These are phyloP conservation scores for Psilocybe tampanensis DNA, from an alignment of 768 basidiomycete genomes.

Conservation along the genomic window DNA sequence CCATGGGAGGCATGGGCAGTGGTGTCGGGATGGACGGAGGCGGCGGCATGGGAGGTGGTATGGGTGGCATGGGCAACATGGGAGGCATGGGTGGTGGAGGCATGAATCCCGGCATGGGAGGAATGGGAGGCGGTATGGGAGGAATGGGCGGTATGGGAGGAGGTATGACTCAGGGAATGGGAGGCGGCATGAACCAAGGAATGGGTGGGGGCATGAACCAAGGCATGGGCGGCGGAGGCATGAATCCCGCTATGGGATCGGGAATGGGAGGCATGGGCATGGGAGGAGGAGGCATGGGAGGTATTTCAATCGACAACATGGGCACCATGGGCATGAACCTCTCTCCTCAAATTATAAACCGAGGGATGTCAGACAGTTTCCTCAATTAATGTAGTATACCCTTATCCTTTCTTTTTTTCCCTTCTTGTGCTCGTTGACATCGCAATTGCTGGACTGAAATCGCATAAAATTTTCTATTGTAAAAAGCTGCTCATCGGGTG, in stretches of 20 bases:
- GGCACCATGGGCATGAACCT: conserved; percentile 16
- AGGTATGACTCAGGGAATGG: conserved; percentile 1
- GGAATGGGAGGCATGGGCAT: too few species aligned
- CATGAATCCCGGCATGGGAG: conserved; percentile 5
- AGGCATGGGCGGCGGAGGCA: conserved; percentile 14
- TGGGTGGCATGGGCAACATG: neutral
- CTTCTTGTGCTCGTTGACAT: neutral
- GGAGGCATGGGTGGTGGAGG: neutral
- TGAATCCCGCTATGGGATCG: neutral
- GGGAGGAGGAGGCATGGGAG: neutral
- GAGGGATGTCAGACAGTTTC: conserved; percentile 15
- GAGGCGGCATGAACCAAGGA: conserved; percentile 1
- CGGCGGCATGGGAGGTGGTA: conserved; percentile 4
- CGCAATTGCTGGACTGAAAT: neutral
- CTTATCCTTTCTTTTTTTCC: neutral
- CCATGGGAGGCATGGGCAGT: conserved; percentile 10
- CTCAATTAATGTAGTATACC: conserved; percentile 4
- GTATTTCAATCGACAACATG: neutral
- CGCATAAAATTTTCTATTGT: neutral
- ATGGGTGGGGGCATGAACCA: conserved; percentile 6
- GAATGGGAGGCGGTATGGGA: conserved; percentile 1
- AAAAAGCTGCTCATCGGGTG: conserved; percentile 3
- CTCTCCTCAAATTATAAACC: conserved; percentile 15
- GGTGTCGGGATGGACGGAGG: conserved; percentile 5
- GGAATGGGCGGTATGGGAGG: conserved; percentile 3